Conservation (phyloP, 1,139 yeast genomes). For the Pichia sp. region DNA sequence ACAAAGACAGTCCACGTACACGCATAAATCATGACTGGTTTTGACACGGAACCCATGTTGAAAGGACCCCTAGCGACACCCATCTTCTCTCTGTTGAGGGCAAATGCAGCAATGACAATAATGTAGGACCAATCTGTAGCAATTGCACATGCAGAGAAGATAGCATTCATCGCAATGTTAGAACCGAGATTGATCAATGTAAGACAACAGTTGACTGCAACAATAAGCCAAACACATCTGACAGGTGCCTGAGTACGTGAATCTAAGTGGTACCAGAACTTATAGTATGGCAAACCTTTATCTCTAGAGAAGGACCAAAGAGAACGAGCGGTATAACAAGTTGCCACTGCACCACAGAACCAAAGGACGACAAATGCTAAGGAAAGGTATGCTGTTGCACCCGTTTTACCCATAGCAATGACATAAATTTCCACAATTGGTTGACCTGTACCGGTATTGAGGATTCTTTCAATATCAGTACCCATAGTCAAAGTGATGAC, state of each 20-base stretch:
- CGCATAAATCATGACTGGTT: constrained; percentile 28
- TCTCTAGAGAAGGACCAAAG: constrained; percentile 36
- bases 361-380: constrained; percentile 33
- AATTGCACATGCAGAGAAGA: constrained; percentile 42
- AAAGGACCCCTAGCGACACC: constrained; percentile 33
- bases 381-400: constrained; percentile 48
- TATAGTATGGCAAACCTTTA: constrained; percentile 33
- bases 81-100: constrained; percentile 33
- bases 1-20: constrained; percentile 39
- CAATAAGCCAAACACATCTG: constrained; percentile 31
- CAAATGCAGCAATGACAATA: constrained; percentile 33
- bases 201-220: constrained; percentile 27
- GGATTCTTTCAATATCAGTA: constrained; percentile 33
- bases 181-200: constrained; percentile 34
- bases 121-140: constrained; percentile 37
- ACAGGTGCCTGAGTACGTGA: constrained; percentile 32
- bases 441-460: constrained; percentile 34
- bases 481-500: constrained; percentile 37
- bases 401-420: constrained; percentile 45
- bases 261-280: constrained; percentile 31
- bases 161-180: constrained; percentile 36
- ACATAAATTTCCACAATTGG: constrained; percentile 46
- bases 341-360: constrained; percentile 32
- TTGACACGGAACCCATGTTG: constrained; percentile 28
- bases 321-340: constrained; percentile 28